These are phyloP conservation scores for Eucalyptus erythrocorys DNA, from an alignment of 345 rosid species.

Conservation along the genomic window DNA sequence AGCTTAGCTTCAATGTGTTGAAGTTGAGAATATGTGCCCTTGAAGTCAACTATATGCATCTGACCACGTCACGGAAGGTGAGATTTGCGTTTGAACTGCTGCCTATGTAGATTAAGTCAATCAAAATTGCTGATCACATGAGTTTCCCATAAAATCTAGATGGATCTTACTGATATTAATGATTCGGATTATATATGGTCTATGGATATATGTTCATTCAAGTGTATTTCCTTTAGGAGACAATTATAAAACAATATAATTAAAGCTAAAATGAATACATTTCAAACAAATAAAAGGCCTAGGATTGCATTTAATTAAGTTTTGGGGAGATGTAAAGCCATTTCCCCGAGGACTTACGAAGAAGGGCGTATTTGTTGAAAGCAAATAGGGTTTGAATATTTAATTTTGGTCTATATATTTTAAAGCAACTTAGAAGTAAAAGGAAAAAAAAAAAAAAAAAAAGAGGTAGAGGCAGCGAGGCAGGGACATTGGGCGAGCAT, in stretches of 20 bases:
- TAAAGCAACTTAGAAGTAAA: background rate
- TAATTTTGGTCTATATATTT: background rate
- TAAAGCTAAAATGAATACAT: background rate
- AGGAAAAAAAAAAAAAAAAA: background rate
- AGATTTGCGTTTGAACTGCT: background rate
- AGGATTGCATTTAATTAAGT: background rate
- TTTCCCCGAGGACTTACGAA: background rate
- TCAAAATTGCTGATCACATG: background rate
- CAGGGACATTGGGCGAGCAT: background rate
- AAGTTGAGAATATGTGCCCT: background rate
- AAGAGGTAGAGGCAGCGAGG: background rate
- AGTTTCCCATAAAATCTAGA: background rate
- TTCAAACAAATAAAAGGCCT: background rate
- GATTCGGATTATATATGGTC: background rate
- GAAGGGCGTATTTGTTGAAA: background rate
- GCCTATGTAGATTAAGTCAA: background rate
- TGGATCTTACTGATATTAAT: background rate
- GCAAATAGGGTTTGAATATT: background rate
- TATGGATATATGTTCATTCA: background rate
- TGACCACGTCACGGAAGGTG: background rate
- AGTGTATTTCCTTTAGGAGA: background rate
- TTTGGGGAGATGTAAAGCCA: background rate
- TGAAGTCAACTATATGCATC: background rate
- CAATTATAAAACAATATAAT: background rate
- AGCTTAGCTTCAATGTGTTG: background rate